A percentile compares a stretch with the other conserved stretches of the same genome.
phyloP scores from a whole-genome alignment of 306 rosid genomes.

The Corylus heterophylla region DNA sequence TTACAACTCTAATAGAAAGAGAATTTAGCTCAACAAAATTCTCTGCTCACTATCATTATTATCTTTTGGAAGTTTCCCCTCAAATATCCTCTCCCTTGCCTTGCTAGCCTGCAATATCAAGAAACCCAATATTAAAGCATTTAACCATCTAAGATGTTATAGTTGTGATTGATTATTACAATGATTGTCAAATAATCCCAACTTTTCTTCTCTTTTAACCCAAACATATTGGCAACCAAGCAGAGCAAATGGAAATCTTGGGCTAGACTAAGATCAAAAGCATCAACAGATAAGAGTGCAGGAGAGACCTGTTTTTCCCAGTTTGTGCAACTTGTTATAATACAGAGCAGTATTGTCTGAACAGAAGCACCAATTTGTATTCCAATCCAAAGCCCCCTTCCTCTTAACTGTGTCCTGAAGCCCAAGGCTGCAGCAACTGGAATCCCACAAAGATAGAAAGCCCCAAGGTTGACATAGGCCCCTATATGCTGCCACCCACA shows the following conservation, averaged over 20 bases:
- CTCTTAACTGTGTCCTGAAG: slow-evolving; percentile 49
- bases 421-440: slow-evolving; percentile 57
- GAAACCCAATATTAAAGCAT: slow-evolving; percentile 1
- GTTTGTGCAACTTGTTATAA: slow-evolving; percentile 47
- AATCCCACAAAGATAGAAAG: slow-evolving; percentile 75
- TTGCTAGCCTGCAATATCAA: slow-evolving; percentile 51
- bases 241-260: slow-evolving; percentile 5
- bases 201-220: background rate
- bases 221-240: slow-evolving; percentile 7
- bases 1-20: background rate
- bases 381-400: slow-evolving; percentile 79
- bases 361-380: slow-evolving; percentile 58
- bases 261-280: slow-evolving; percentile 6
- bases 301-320: slow-evolving; percentile 63
- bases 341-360: slow-evolving; percentile 43
- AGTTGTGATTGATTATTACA: background rate
- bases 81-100: slow-evolving; percentile 57
- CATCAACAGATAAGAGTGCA: background rate
- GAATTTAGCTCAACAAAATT: background rate
- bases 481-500: slow-evolving; percentile 83
- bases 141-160: background rate
- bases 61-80: slow-evolving; percentile 31
- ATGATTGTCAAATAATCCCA: background rate
- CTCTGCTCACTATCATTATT: slow-evolving; percentile 16
- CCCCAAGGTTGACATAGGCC: slow-evolving; percentile 67